Base-by-base conservation (phyloP, 2,329 filamentous ascomycete genomes). In the Apiospora kogelbergensis region DNA sequence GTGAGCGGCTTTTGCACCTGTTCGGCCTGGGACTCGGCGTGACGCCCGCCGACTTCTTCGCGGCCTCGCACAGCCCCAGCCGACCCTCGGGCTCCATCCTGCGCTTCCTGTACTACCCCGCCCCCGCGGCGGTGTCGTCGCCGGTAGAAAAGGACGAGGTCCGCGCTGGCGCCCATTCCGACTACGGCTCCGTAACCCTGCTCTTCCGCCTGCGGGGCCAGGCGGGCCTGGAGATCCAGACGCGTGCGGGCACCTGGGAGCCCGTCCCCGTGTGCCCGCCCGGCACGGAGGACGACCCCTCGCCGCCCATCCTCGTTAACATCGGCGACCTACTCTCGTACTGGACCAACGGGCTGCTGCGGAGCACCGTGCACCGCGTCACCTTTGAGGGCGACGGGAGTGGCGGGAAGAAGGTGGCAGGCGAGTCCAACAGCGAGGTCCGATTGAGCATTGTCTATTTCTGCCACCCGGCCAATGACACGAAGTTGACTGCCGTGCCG, bases 321-420 rank as follows among this genome's bases (percentile, higher is more conserved):
- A 88, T 94, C 81, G 81, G 91, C 80, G 83, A 91, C 78, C 76
- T 92, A 77, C 81, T 91, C 70, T 91, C 89, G 42, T 96, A 97
- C 79, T 98, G 95, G 95, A 98, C 96, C 0, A 91, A 92, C 72
- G 94, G 95, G 0, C 81, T 98, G 63, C 85, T 98, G 71, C 92
- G 94, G 74, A 94, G 91, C 74, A 98, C 95, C 0, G 89, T 98
- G 6, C 96, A 98, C 78, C 85, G 95, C 13, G 96, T 98, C 40
- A 89, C 95, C 0, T 96, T 97, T 72, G 81, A 81, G 0, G 81
- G 79, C 40, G 70, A 74, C 30, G 53, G 53, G 26, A 60, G 53
- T 13, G 53, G 53, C 26, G 53, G 53, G 3, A 60, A 60, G 26
- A 40, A 69, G 10, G 76, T 81, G 1, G 71, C 78, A 1, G 85